These are phyloP conservation scores for Fusarium odoratissimum DNA, from an alignment of 2,329 filamentous ascomycete genomes.

Conservation along the genomic window DNA sequence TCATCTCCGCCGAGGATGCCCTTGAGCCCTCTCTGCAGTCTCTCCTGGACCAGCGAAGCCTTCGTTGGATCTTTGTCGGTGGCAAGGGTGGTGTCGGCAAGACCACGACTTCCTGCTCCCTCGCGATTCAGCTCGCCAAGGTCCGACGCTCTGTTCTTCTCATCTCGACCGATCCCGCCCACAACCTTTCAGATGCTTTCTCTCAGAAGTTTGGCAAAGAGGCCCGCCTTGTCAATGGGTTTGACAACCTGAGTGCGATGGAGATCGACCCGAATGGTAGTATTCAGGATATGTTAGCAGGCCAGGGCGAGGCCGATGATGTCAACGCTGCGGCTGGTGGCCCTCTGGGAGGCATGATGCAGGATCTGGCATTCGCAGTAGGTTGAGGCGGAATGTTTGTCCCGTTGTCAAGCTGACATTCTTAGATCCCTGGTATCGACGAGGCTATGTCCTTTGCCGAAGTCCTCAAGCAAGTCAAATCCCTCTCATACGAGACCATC, in stretches of 20 bases:
- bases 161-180: slow-evolving; percentile 97
- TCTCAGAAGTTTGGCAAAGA: slow-evolving; percentile 99
- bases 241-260: slow-evolving; percentile 95
- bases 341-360: slow-evolving; percentile 92
- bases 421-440: slow-evolving; percentile 94
- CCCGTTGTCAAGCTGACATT: not conserved
- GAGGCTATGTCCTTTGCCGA: slow-evolving; percentile 99
- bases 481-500: slow-evolving; percentile 97
- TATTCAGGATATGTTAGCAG: slow-evolving; percentile 92
- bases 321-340: slow-evolving; percentile 76
- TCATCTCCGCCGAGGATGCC: slow-evolving; percentile 69
- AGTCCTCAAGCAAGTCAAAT: slow-evolving; percentile 99
- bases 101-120: slow-evolving; percentile 98
- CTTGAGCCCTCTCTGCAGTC: slow-evolving; percentile 94
- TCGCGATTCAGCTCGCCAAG: slow-evolving; percentile 96
- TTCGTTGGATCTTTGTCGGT: slow-evolving; percentile 99
- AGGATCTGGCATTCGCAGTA: slow-evolving; percentile 95
- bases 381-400: slow-evolving; percentile 46
- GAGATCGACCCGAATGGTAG: slow-evolving; percentile 99
- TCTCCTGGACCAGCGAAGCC: slow-evolving; percentile 92
- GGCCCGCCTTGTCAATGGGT: slow-evolving; percentile 90
- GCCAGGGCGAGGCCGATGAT: slow-evolving; percentile 75
- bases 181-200: slow-evolving; percentile 98
- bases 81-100: slow-evolving; percentile 99
- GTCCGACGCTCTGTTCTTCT: slow-evolving; percentile 95